A percentile compares a stretch with the other conserved stretches of the same genome.
phyloP scores from a whole-genome alignment of 2,329 filamentous ascomycete genomes.

The Apiospora saccharicola region DNA sequence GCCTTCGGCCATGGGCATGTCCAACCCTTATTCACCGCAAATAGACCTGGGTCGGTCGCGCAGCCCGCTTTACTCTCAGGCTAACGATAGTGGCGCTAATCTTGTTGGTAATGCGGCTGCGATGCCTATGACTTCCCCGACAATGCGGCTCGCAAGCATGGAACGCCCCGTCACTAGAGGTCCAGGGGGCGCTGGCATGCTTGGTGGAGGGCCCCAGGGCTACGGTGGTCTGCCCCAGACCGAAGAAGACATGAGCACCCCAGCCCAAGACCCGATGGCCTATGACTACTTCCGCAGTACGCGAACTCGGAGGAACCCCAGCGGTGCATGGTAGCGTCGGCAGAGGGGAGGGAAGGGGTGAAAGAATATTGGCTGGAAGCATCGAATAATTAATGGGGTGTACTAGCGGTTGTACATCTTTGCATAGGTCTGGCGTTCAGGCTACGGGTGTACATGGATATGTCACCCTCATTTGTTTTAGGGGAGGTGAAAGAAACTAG shows the following conservation, averaged over 20 bases:
- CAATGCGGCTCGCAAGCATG: constrained; percentile 43
- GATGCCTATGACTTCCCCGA: constrained; percentile 52
- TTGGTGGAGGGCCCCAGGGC: constrained; percentile 65
- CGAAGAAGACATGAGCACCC: constrained; percentile 50
- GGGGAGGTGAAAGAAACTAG: constrained; percentile 11
- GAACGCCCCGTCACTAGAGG: constrained; percentile 38
- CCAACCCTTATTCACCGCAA: constrained; percentile 39
- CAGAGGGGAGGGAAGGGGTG: not conserved
- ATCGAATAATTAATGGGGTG: constrained; percentile 13
- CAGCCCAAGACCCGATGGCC: constrained; percentile 52
- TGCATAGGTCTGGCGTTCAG: constrained; percentile 20
- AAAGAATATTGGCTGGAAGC: not conserved
- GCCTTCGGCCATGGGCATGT: constrained; percentile 35
- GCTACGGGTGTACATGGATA: constrained; percentile 18
- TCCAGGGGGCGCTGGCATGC: constrained; percentile 50
- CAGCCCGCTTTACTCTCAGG: constrained; percentile 58
- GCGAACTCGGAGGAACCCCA: constrained; percentile 25
- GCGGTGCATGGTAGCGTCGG: constrained; percentile 16
- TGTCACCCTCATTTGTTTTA: not conserved
- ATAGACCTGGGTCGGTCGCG: constrained; percentile 44
- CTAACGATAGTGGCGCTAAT: constrained; percentile 61
- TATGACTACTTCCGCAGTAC: constrained; percentile 64
- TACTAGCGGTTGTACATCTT: constrained; percentile 4
- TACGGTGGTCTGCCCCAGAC: constrained; percentile 66
- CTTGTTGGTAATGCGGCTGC: constrained; percentile 61